Conservation (phyloP, 768 basidiomycete species). For the Leccinum incarnatum region DNA sequence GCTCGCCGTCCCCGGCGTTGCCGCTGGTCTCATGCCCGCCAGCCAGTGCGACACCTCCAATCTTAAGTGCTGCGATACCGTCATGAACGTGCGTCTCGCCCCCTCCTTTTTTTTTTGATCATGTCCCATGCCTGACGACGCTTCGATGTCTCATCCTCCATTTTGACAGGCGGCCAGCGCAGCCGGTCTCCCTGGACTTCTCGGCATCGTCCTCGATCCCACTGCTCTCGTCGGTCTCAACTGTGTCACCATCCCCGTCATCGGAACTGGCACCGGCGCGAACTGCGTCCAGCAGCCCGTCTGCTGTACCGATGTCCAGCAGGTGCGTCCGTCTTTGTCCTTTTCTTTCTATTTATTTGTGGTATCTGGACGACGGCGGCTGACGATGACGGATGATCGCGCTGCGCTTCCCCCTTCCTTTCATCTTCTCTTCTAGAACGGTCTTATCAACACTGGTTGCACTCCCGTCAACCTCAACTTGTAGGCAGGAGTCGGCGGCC, state of each 20-base stretch:
- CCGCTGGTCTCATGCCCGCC: neutral
- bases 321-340: neutral
- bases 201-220: neutral
- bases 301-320: neutral
- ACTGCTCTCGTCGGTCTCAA: neutral
- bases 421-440: conserved; percentile 1
- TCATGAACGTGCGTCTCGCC: neutral
- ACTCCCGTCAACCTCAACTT: conserved; percentile 1
- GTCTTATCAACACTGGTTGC: conserved; percentile 3
- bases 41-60: conserved; percentile 11
- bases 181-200: fast-evolving
- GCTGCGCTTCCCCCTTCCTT: too few species aligned
- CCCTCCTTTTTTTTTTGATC: too few species aligned
- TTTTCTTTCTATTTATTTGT: neutral
- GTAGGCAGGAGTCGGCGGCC: neutral
- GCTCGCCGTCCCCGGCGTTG: neutral
- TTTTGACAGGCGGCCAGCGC: neutral
- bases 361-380: neutral
- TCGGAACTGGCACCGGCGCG: neutral
- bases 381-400: neutral
- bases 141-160: too few species aligned
- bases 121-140: neutral
- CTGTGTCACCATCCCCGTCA: neutral
- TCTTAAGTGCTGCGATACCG: conserved; percentile 9
- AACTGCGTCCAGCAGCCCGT: neutral